Percentiles rank a stretch among this genome's conserved stretches.
phyloP scores from a whole-genome alignment of 208 protist species.

The Balamuthia mandrillaris region DNA sequence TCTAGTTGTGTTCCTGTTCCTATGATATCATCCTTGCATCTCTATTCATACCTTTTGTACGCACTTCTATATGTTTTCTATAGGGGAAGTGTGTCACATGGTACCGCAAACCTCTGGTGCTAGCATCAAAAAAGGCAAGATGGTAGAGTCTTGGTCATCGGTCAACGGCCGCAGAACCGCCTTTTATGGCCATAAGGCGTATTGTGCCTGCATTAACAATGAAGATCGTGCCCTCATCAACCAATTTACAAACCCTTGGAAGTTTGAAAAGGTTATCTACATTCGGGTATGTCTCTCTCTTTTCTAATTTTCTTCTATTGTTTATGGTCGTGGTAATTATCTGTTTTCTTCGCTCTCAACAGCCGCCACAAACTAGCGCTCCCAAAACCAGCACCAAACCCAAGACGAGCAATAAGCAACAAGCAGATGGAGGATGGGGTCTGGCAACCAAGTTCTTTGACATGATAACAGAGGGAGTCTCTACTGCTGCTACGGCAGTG shows the following conservation, averaged over 20 bases:
- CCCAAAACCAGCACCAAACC: no score
- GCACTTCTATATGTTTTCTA: background rate
- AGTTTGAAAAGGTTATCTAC: background rate
- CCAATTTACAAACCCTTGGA: background rate
- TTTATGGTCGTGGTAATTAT: no score
- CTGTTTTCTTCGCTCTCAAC: no score
- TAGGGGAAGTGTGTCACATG: background rate
- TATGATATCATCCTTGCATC: no score
- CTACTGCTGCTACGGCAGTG: background rate
- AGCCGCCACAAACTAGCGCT: no score
- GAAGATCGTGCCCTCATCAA: slow-evolving; percentile 2
- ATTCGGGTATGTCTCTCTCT: no score
- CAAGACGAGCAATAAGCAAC: no score
- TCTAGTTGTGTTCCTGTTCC: no score
- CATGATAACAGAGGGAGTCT: background rate
- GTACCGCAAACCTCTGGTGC: background rate
- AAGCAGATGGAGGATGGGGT: background rate
- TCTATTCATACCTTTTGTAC: no score
- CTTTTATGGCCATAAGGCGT: background rate
- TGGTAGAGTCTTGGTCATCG: slow-evolving; percentile 1
- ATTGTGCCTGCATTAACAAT: background rate
- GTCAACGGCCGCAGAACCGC: background rate
- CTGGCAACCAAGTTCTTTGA: slow-evolving; percentile 27
- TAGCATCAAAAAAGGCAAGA: background rate
- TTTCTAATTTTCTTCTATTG: no score